Evolutionary conservation across 1,139 yeast genomes (phyloP), one percentile per base, ranked within the genome.

Genomic region (Lodderomyces orthopsilosis): DNA sequence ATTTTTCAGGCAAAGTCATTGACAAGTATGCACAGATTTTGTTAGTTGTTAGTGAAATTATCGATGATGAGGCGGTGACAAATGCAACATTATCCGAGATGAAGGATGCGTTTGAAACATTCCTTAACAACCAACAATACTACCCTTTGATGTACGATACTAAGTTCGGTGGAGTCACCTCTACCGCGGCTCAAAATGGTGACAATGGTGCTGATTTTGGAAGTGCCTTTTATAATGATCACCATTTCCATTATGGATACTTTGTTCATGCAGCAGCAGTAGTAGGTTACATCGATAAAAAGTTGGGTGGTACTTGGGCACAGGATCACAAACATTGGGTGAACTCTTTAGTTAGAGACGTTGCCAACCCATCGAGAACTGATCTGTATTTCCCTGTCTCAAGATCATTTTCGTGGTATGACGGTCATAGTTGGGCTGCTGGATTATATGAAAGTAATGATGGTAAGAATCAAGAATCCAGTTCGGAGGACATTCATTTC

Each of bases 401-500:
- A 39, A 75, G 95, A 58, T 75, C 74, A 74, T 87, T 86, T 62
- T 93, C 85, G 60, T 87, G 87, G 88, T 87, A 66, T 65, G 74
- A 75, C 37, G 95, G 95, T 26, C 95, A 87, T 61, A 84, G 94
- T 2, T 86, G 93, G 90, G 94, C 95, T 6, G 78, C 78, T 46
- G 95, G 95, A 14, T 66, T 86, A 49, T 82, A 79, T 56, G 77
- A 74, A 30, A 67, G 80, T 51, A 85, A 82, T 30, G 94, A 85
- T 56, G 94, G 95, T 46, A 81, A 82, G 55, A 83, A 87, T 56
- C 85, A 87, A 66, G 95, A 87, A 62, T 83, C 91, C 2, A 71
- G 87, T 13, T 82, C 91, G 14, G 95, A 87, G 61, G 94, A 86
- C 57, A 83, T 82, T 67, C 85, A 87, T 64, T 84, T 84, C 56